Percentiles rank a stretch among this genome's conserved stretches.
Evolutionary conservation across 768 basidiomycete species (phyloP).

Genomic region (Russula sp.): DNA sequence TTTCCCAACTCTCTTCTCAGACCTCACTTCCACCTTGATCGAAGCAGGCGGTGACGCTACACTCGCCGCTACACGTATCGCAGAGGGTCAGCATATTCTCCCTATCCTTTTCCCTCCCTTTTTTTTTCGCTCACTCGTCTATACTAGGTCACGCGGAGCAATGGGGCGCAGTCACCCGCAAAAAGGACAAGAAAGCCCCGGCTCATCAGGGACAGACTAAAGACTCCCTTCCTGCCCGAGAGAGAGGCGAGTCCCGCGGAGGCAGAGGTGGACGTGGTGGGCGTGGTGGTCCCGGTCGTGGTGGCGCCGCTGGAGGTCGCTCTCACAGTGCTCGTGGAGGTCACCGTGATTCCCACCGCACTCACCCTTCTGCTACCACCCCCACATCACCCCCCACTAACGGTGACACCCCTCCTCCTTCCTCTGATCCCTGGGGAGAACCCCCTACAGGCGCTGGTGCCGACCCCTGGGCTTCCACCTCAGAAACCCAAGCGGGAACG

Average conservation of each 20-base stretch:
- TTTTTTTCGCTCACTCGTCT: slow-evolving; percentile 23
- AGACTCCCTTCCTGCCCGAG: slow-evolving; percentile 42
- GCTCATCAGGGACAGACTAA: slow-evolving; percentile 43
- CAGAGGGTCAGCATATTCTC: slow-evolving; percentile 47
- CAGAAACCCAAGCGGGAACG: slow-evolving; percentile 27
- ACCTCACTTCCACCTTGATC: slow-evolving; percentile 60
- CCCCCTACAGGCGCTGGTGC: slow-evolving; percentile 29
- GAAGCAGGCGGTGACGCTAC: slow-evolving; percentile 68
- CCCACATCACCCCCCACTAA: slow-evolving; percentile 16
- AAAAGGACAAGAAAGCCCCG: slow-evolving; percentile 76
- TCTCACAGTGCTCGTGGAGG: slow-evolving; percentile 44
- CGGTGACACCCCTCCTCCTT: slow-evolving; percentile 7
- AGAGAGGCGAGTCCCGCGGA: slow-evolving; percentile 51
- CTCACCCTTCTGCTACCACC: slow-evolving; percentile 35
- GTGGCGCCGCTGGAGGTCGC: slow-evolving; percentile 39
- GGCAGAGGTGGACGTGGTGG: slow-evolving; percentile 60
- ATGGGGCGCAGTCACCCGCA: slow-evolving; percentile 79
- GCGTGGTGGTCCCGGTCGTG: slow-evolving; percentile 40
- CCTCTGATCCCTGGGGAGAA: slow-evolving; percentile 30
- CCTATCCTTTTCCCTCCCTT: slow-evolving; percentile 13
- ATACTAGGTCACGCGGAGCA: slow-evolving; percentile 62
- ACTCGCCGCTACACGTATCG: slow-evolving; percentile 65
- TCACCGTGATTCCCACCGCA: slow-evolving; percentile 35
- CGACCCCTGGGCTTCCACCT: slow-evolving; percentile 25
- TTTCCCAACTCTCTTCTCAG: slow-evolving; percentile 32